phyloP scores from a whole-genome alignment of 1,284 basidiomycete species.

The Ceratobasidium sp. region DNA sequence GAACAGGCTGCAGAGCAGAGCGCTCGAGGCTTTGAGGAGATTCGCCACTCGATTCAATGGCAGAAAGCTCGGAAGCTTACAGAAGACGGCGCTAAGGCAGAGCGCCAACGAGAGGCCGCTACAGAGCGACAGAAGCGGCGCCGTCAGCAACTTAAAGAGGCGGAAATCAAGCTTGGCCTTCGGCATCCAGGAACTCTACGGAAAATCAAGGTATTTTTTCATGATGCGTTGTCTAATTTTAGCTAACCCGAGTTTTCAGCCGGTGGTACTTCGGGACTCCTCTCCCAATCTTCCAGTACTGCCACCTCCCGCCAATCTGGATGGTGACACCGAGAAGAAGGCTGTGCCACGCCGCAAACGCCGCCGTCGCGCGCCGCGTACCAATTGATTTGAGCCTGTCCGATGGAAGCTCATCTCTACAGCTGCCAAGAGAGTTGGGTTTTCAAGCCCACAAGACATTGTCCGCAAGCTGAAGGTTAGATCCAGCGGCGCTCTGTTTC shows the following conservation, averaged over 20 bases:
- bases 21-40: not conserved
- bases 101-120: not conserved
- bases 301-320: too few relatives aligned
- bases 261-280: too few relatives aligned
- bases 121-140: not conserved
- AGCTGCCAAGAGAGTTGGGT: not conserved
- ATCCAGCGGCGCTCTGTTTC: not conserved
- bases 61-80: not conserved
- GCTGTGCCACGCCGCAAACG: not conserved
- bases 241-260: too few relatives aligned
- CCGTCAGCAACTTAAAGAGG: not conserved
- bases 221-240: too few relatives aligned
- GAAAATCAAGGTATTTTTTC: slow-evolving; percentile 1
- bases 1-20: slow-evolving; percentile 11
- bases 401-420: not conserved
- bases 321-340: not conserved
- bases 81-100: not conserved
- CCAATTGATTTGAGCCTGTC: not conserved
- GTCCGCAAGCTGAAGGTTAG: not conserved
- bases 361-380: not conserved
- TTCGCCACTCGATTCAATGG: not conserved
- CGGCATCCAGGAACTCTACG: not conserved
- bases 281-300: not conserved
- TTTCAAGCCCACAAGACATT: not conserved
- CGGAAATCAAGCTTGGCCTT: not conserved